phyloP scores from a whole-genome alignment of 805 yeast species.

The Ogataea pini region DNA sequence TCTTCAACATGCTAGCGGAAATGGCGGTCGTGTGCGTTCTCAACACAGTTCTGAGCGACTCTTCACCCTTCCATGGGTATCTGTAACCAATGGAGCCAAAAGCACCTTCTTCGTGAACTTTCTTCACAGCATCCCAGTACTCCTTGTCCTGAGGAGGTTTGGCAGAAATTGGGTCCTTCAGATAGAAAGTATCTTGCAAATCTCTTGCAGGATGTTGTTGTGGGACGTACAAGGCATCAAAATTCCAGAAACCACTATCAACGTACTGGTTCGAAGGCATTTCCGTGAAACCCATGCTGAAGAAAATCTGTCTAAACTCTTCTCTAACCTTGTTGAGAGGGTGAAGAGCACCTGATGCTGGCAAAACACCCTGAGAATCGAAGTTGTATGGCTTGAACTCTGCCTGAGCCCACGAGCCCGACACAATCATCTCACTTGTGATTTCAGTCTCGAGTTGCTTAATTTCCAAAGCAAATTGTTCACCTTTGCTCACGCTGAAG shows the following conservation, averaged over 20 bases:
- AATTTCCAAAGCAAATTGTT: constrained; percentile 79
- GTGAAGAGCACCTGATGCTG: constrained; percentile 90
- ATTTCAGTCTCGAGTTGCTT: constrained; percentile 87
- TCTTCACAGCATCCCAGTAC: constrained; percentile 75
- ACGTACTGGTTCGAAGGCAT: constrained; percentile 99
- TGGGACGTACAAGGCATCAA: constrained; percentile 94
- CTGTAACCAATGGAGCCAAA: constrained; percentile 97
- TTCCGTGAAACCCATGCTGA: constrained; percentile 96
- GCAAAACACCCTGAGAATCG: constrained; percentile 87
- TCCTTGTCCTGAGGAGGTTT: constrained; percentile 77
- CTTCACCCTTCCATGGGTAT: constrained; percentile 94
- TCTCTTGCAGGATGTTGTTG: constrained; percentile 99
- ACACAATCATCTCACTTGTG: constrained; percentile 86
- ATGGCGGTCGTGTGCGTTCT: constrained; percentile 98
- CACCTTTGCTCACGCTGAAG: constrained; percentile 75
- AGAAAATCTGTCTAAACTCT: constrained; percentile 96
- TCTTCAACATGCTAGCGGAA: constrained; percentile 82
- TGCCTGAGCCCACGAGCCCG: constrained; percentile 79
- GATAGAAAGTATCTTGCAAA: constrained; percentile 95
- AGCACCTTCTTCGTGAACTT: constrained; percentile 87
- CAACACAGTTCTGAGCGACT: constrained; percentile 85
- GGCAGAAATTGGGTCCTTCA: constrained; percentile 87
- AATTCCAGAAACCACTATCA: constrained; percentile 98
- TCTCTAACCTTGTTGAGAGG: constrained; percentile 96
- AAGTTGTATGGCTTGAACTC: constrained; percentile 95